phyloP scores from a whole-genome alignment of 768 basidiomycete species.

The Mycena belliarum region DNA sequence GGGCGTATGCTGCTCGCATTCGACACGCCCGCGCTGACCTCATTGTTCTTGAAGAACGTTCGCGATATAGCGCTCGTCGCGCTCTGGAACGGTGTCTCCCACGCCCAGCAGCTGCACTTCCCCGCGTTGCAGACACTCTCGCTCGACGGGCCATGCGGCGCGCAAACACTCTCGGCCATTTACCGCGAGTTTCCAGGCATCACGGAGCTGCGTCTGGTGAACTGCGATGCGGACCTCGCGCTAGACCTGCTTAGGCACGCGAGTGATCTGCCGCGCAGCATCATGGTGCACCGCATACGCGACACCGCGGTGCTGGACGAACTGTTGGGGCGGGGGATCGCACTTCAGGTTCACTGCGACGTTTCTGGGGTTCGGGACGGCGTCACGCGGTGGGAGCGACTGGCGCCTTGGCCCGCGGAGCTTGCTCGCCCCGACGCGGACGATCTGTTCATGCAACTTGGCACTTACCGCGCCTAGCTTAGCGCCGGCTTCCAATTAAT shows the following conservation, averaged over 20 bases:
- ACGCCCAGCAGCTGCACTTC: background rate
- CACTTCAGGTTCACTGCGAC: background rate
- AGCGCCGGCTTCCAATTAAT: background rate
- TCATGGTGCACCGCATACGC: slow-evolving; percentile 8
- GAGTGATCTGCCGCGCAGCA: background rate
- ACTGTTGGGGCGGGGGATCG: background rate
- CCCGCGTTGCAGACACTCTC: slow-evolving; percentile 3
- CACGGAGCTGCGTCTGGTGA: slow-evolving; percentile 5
- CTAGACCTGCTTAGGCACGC: background rate
- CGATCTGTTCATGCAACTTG: slow-evolving; percentile 16
- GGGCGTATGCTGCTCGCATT: slow-evolving; percentile 2
- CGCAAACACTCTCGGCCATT: background rate
- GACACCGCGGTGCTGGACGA: background rate
- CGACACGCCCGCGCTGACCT: background rate
- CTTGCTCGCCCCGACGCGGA: slow-evolving; percentile 1
- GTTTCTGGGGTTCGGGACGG: background rate
- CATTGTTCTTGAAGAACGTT: slow-evolving; percentile 9
- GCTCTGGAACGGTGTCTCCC: background rate
- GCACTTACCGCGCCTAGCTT: background rate
- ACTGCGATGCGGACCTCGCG: slow-evolving; percentile 13
- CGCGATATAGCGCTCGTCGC: background rate
- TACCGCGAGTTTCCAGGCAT: background rate
- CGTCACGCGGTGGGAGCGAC: slow-evolving; percentile 3
- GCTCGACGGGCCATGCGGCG: background rate
- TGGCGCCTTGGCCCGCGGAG: slow-evolving; percentile 10